Base-by-base conservation (phyloP, 2,329 filamentous ascomycete genomes). In the Penicillium fuscoglaucum region DNA sequence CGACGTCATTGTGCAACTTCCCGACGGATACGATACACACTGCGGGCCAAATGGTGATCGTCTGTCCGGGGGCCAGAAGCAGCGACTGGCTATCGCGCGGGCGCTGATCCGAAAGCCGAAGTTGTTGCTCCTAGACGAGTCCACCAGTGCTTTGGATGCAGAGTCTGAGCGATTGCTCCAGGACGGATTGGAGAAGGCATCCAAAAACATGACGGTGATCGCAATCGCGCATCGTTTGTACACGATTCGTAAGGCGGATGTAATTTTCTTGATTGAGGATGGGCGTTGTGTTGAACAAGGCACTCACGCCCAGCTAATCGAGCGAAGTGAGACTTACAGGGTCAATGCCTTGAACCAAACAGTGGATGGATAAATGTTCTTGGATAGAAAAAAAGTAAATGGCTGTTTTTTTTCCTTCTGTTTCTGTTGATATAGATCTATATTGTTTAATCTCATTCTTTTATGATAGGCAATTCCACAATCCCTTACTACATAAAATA, bases 191-290 rank as follows among this genome's bases (percentile, higher is more conserved):
- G 69, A 67, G 19, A 68, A 64, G 31, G 65, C 67, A 5, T 63
- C 66, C 12, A 64, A 65, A 9, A 57, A 63, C 9, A 73, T 68
- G n/a, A 77, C 73, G 1, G 68, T 75, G 13, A 66, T 77, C 45
- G 74, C 73, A 2, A 76, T 77, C 52, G 72, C 74, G 1, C 74
- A 77, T 64, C 69, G 74, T n/a, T 61, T 77, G 53, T 70, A 73
- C 44, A 77, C 75, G 5, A 75, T 76, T 29, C 88, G 89, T 70
- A 87, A 91, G 65, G 89, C 90, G 2, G 87, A 93, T 69, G 79
- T 88, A 19, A 93, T 93, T 49, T 91, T 89, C 66, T 87, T 93
- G 4, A 83, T 93, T 43, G 88, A 89, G 33, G 82, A 85, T 57
- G 87, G 89, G 1, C 82, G 70, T 31, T 81, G 88, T 48, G 79